These are phyloP conservation scores for Plantago ovata DNA, from an alignment of 257 asterid genomes.

Conservation along the genomic window DNA sequence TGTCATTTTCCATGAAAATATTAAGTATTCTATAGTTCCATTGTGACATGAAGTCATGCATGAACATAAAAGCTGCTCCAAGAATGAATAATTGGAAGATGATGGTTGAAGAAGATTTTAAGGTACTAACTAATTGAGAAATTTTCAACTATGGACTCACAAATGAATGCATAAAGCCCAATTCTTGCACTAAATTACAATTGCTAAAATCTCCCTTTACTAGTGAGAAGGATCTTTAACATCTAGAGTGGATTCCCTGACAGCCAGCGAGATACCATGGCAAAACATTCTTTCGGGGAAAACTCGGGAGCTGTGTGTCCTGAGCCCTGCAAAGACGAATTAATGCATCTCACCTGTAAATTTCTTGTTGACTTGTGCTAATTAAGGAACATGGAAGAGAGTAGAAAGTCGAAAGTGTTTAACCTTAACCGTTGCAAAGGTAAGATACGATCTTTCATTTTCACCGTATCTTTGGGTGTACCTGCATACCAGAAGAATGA, in stretches of 20 bases:
- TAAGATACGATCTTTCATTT: conserved; percentile 24
- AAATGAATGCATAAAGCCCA: background rate
- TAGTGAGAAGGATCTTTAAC: background rate
- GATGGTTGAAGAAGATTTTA: no score
- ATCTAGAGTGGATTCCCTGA: conserved; percentile 28
- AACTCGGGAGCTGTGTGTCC: conserved; percentile 46
- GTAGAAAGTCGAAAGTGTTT: conserved; percentile 1
- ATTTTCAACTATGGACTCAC: background rate
- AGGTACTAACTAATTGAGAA: background rate
- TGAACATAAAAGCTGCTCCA: no score
- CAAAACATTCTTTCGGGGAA: conserved; percentile 35
- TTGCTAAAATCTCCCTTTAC: background rate
- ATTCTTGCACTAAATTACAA: background rate
- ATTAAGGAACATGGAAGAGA: background rate
- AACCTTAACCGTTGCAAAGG: conserved; percentile 53
- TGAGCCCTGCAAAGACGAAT: conserved; percentile 29
- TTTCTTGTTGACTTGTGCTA: background rate
- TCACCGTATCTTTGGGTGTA: conserved; percentile 29
- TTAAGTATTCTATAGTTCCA: no score
- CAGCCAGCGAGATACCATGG: conserved; percentile 39
- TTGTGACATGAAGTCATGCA: no score
- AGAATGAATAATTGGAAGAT: no score
- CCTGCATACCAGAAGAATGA: conserved; percentile 17
- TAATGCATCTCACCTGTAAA: background rate
- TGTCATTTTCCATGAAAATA: no score